phyloP scores from a whole-genome alignment of 148 eudicot species.

The Gaultheria prostrata region DNA sequence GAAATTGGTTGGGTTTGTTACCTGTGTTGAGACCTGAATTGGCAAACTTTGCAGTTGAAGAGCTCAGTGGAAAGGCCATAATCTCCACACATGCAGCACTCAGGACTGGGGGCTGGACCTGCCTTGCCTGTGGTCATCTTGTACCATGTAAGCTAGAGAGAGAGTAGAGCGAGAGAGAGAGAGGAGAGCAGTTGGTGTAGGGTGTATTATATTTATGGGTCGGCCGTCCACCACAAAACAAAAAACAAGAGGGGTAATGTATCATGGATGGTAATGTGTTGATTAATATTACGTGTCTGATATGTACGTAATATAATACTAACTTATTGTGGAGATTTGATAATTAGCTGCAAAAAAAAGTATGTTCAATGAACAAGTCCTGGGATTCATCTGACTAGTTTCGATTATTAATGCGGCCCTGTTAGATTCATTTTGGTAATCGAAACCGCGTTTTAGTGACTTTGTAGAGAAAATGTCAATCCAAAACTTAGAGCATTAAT shows the following conservation, averaged over 20 bases:
- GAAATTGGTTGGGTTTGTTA: neutral
- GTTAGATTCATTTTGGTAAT: neutral
- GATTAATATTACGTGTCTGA: neutral
- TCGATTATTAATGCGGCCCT: neutral
- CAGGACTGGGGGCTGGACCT: slow-evolving; percentile 15
- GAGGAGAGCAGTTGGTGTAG: neutral
- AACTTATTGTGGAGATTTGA: neutral
- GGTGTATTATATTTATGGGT: neutral
- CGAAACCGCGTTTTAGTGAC: neutral
- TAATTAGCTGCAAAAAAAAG: neutral
- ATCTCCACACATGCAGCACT: slow-evolving; percentile 91
- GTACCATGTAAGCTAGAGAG: neutral
- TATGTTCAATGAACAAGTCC: too few species aligned
- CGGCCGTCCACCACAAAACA: slow-evolving; percentile 3
- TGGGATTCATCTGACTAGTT: neutral
- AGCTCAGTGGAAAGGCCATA: slow-evolving; percentile 59
- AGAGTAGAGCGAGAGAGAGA: neutral
- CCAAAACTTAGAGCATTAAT: neutral
- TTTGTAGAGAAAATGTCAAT: neutral
- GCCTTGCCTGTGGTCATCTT: slow-evolving; percentile 16
- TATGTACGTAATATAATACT: neutral
- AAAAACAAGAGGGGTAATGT: neutral
- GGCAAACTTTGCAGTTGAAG: slow-evolving; percentile 70
- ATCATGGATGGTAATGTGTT: neutral
- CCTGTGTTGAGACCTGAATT: slow-evolving; percentile 84